A percentile compares a stretch with the other conserved stretches of the same genome.
phyloP scores from a whole-genome alignment of 305 asterid genomes.

The Nicotiana rustica region DNA sequence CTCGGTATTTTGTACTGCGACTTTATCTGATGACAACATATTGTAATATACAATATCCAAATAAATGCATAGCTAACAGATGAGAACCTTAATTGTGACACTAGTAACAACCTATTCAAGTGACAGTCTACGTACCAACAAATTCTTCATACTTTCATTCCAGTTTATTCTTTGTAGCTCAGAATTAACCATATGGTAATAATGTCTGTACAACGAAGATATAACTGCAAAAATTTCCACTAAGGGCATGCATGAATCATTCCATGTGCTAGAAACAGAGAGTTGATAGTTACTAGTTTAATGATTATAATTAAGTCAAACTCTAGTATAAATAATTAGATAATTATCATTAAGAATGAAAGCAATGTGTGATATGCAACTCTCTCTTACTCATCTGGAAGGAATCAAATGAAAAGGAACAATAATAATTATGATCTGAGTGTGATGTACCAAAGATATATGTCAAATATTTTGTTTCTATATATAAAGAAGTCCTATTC shows the following conservation, averaged over 20 bases:
- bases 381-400: not conserved
- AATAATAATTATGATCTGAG: slow-evolving; percentile 5
- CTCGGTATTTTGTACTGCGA: too few relatives aligned
- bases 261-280: slow-evolving; percentile 17
- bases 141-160: too few relatives aligned
- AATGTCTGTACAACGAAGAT: not conserved
- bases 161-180: too few relatives aligned
- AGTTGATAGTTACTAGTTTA: slow-evolving; percentile 24
- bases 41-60: too few relatives aligned
- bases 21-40: too few relatives aligned
- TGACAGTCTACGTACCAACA: too few relatives aligned
- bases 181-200: too few relatives aligned
- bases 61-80: not conserved
- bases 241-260: not conserved
- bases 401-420: slow-evolving; percentile 18
- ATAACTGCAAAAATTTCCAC: not conserved
- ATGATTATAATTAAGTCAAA: slow-evolving; percentile 13
- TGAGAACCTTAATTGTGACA: not conserved
- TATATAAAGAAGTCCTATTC: slow-evolving; percentile 8
- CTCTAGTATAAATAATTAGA: not conserved
- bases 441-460: slow-evolving; percentile 16
- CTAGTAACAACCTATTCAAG: too few relatives aligned
- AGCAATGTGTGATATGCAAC: slow-evolving; percentile 3
- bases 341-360: not conserved
- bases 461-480: slow-evolving; percentile 21